phyloP scores from a whole-genome alignment of 805 yeast genomes.

The Pichia eremophila region DNA sequence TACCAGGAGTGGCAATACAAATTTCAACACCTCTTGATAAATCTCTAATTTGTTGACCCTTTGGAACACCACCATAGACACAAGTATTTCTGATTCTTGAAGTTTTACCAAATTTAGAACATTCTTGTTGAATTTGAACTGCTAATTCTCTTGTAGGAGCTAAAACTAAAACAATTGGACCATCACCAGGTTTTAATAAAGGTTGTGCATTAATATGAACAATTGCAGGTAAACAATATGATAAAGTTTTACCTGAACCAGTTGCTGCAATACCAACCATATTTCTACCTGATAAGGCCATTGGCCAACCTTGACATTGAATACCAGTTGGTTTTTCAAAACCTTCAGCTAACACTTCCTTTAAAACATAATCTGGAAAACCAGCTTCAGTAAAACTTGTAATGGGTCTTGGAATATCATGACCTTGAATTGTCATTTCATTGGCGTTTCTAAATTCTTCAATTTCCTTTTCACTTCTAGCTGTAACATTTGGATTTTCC shows the following conservation, averaged over 20 bases:
- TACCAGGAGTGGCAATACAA: constrained; percentile 96
- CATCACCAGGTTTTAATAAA: constrained; percentile 85
- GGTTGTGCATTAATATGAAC: constrained; percentile 99
- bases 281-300: constrained; percentile 98
- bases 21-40: constrained; percentile 93
- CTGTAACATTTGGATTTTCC: constrained; percentile 72
- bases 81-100: constrained; percentile 94
- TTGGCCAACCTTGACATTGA: constrained; percentile 99
- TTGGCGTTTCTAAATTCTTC: constrained; percentile 65
- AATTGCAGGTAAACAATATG: constrained; percentile 94
- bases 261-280: constrained; percentile 99
- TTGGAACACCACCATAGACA: constrained; percentile 99
- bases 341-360: constrained; percentile 84
- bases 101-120: constrained; percentile 85
- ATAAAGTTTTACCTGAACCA: constrained; percentile 97
- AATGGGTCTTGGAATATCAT: constrained; percentile 89
- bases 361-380: constrained; percentile 87
- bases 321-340: constrained; percentile 92
- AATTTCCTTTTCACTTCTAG: constrained; percentile 68
- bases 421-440: constrained; percentile 80
- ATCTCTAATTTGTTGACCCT: constrained; percentile 96
- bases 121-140: constrained; percentile 93
- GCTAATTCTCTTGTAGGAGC: constrained; percentile 99
- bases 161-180: constrained; percentile 89
- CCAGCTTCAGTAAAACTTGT: constrained; percentile 94